Evolutionary conservation across 2,329 filamentous ascomycete species (phyloP).

Genomic region (Cryphonectria carpinicola): DNA sequence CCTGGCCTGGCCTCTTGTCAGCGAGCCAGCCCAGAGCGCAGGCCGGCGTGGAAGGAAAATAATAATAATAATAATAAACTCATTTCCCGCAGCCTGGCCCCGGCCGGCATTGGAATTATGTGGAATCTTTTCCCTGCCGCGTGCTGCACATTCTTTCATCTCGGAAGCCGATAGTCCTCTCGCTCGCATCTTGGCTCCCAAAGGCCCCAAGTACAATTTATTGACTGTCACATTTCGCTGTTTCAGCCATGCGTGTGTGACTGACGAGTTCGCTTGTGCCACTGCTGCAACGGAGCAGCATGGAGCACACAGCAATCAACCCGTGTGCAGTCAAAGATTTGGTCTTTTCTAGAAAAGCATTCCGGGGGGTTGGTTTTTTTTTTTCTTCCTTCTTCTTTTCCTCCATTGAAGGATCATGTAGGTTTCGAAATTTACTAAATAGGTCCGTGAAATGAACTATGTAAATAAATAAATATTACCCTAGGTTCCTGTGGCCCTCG

Average conservation of each 20-base stretch:
- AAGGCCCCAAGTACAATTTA: neutral
- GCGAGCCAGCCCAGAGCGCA: neutral
- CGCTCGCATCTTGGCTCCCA: neutral
- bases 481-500: neutral
- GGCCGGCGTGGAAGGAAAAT: neutral
- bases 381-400: neutral
- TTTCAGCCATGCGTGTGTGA: neutral
- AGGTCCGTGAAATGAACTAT: neutral
- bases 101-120: neutral
- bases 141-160: neutral
- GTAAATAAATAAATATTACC: neutral
- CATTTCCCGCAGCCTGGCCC: neutral
- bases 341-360: neutral
- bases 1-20: conserved; percentile 6
- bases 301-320: neutral
- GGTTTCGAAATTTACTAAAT: neutral
- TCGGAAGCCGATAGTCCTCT: neutral
- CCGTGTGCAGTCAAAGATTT: neutral
- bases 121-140: neutral
- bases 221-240: neutral
- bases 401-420: neutral
- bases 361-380: neutral
- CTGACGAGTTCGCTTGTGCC: neutral
- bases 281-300: neutral
- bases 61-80: neutral